phyloP scores from a whole-genome alignment of 805 yeast genomes.

The Scheffersomyces spartinae region DNA sequence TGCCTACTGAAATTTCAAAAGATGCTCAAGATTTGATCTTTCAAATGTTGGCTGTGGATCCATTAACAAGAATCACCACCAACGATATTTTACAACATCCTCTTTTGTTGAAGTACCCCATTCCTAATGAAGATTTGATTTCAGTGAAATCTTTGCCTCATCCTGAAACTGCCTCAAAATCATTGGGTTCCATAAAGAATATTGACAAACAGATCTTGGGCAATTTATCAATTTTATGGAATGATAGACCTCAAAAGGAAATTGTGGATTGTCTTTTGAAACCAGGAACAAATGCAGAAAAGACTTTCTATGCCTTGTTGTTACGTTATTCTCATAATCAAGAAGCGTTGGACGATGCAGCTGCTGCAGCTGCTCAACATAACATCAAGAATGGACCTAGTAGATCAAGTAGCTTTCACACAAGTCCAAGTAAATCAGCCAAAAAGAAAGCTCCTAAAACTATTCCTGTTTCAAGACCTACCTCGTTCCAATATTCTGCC shows the following conservation, averaged over 20 bases:
- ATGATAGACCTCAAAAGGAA: constrained; percentile 31
- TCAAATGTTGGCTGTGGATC: constrained; percentile 59
- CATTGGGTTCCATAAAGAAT: constrained; percentile 34
- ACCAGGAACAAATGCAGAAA: constrained; percentile 32
- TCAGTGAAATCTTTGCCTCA: constrained; percentile 41
- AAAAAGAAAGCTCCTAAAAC: too few species aligned
- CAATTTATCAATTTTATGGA: constrained; percentile 47
- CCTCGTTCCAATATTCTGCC: too few species aligned
- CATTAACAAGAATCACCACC: constrained; percentile 59
- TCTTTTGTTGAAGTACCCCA: constrained; percentile 40
- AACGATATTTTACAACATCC: constrained; percentile 52
- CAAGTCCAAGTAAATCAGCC: too few species aligned
- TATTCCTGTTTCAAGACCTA: too few species aligned
- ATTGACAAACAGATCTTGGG: constrained; percentile 43
- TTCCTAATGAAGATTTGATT: constrained; percentile 32
- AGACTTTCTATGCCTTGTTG: constrained; percentile 34
- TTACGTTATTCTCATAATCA: constrained; percentile 33
- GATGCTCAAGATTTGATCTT: constrained; percentile 62
- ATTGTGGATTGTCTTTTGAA: constrained; percentile 24
- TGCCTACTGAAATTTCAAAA: constrained; percentile 50
- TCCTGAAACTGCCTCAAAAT: constrained; percentile 40
- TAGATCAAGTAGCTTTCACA: too few species aligned
- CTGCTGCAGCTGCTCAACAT: too few species aligned
- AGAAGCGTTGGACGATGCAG: too few species aligned
- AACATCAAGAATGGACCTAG: too few species aligned